Percentiles rank a stretch among this genome's conserved stretches.
Evolutionary conservation across 2,329 filamentous ascomycete genomes (phyloP).

Genomic region (Phyllosticta capitalensis): DNA sequence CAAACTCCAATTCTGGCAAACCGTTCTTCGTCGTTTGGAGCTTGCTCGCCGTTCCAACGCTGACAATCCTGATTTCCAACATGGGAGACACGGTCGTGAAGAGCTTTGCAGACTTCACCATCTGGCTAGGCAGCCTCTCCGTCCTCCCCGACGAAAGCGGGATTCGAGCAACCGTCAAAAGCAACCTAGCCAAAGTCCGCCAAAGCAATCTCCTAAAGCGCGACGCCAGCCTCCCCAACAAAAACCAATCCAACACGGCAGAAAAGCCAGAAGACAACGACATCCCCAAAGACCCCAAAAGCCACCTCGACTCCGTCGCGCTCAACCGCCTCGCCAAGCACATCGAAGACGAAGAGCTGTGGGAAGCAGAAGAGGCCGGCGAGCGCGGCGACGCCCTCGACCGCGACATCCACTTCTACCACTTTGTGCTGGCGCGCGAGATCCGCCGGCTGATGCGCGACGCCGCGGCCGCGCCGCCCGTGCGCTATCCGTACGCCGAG

Average conservation of each 20-base stretch:
- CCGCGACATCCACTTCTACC: slow-evolving; percentile 43
- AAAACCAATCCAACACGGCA: not conserved
- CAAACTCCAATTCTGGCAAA: slow-evolving; percentile 40
- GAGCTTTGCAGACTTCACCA: slow-evolving; percentile 43
- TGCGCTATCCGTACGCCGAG: slow-evolving; percentile 30
- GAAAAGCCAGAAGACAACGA: slow-evolving; percentile 12
- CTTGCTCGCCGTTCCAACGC: slow-evolving; percentile 43
- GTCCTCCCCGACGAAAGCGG: slow-evolving; percentile 43
- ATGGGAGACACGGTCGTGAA: slow-evolving; percentile 48
- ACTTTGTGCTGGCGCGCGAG: slow-evolving; percentile 38
- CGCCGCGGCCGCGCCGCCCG: slow-evolving; percentile 28
- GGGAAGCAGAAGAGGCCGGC: slow-evolving; percentile 32
- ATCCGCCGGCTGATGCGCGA: slow-evolving; percentile 35
- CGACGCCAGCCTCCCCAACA: not conserved
- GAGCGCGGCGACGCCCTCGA: slow-evolving; percentile 34
- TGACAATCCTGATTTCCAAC: slow-evolving; percentile 46
- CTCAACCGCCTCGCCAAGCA: not conserved
- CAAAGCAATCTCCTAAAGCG: not conserved
- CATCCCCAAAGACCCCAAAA: slow-evolving; percentile 10
- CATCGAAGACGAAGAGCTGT: slow-evolving; percentile 25
- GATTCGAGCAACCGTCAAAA: slow-evolving; percentile 25
- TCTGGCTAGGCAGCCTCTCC: slow-evolving; percentile 47
- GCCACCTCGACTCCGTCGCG: not conserved
- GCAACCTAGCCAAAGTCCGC: slow-evolving; percentile 19
- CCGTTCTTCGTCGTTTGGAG: slow-evolving; percentile 51